Conservation (phyloP, 306 rosid genomes). For the Hylodesmum podocarpum region DNA sequence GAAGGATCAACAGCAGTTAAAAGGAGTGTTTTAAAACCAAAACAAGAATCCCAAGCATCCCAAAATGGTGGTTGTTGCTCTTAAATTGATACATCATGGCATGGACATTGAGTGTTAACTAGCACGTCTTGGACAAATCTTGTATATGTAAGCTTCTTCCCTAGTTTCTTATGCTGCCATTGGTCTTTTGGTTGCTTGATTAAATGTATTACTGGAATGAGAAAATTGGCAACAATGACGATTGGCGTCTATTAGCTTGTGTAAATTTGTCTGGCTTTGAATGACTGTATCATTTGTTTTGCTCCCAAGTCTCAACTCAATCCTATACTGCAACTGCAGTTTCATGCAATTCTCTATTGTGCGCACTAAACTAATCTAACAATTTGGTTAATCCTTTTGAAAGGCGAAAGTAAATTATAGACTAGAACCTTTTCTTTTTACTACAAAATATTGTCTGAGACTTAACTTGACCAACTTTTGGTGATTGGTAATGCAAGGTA, state of each 20-base stretch:
- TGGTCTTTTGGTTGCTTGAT: constrained; percentile 36
- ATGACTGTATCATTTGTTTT: constrained; percentile 33
- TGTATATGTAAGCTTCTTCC: constrained; percentile 60
- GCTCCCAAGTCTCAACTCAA: constrained; percentile 8
- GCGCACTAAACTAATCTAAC: not conserved
- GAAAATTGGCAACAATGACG: constrained; percentile 35
- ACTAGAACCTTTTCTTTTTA: not conserved
- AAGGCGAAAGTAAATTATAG: not conserved
- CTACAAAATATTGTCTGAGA: not conserved
- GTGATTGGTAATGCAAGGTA: not conserved
- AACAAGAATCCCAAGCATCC: constrained; percentile 59
- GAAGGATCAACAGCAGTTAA: constrained; percentile 79
- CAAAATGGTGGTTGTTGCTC: constrained; percentile 63
- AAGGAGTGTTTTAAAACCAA: constrained; percentile 74
- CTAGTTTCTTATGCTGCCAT: constrained; percentile 27
- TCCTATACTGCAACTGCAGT: constrained; percentile 9
- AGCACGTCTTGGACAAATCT: constrained; percentile 38
- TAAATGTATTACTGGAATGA: constrained; percentile 35
- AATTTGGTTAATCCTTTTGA: not conserved
- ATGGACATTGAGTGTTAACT: constrained; percentile 24
- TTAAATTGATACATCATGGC: constrained; percentile 31
- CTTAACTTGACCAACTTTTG: not conserved
- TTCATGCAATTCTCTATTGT: constrained; percentile 5
- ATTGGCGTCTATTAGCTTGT: constrained; percentile 43
- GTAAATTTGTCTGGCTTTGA: constrained; percentile 51